A percentile compares a stretch with the other conserved stretches of the same genome.
Evolutionary conservation across 2,329 filamentous ascomycete species (phyloP).

Genomic region (Aspergillus aculeatinus): DNA sequence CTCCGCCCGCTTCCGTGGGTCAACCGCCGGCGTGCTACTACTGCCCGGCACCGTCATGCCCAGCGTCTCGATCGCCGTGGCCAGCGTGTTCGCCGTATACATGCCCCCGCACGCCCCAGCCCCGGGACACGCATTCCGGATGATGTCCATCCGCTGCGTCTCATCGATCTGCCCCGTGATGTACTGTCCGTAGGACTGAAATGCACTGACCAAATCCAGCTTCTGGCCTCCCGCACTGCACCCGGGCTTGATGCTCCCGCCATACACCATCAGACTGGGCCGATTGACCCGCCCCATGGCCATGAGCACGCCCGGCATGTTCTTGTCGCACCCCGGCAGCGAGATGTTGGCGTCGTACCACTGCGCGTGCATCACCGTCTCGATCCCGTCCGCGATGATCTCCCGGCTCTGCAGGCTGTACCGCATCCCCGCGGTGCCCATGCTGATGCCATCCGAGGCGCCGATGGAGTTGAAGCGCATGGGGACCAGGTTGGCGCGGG

Average conservation of each 20-base stretch:
- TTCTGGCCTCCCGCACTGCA: slow-evolving; percentile 68
- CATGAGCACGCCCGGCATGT: slow-evolving; percentile 87
- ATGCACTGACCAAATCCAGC: slow-evolving; percentile 89
- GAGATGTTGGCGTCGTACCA: slow-evolving; percentile 97
- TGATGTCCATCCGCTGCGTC: slow-evolving; percentile 89
- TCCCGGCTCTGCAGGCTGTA: slow-evolving; percentile 90
- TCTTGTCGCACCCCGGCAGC: slow-evolving; percentile 95
- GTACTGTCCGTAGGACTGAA: slow-evolving; percentile 95
- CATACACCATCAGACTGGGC: slow-evolving; percentile 92
- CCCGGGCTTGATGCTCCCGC: slow-evolving; percentile 84
- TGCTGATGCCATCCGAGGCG: slow-evolving; percentile 91
- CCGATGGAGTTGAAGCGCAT: slow-evolving; percentile 98
- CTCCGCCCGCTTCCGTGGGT: slow-evolving; percentile 65
- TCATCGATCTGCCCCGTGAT: slow-evolving; percentile 88
- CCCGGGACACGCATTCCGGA: slow-evolving; percentile 84
- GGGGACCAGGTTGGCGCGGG: slow-evolving; percentile 73
- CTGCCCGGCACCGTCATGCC: slow-evolving; percentile 73
- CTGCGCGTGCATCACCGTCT: slow-evolving; percentile 95
- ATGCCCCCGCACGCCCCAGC: slow-evolving; percentile 83
- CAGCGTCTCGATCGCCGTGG: slow-evolving; percentile 65
- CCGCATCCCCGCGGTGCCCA: slow-evolving; percentile 94
- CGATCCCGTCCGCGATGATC: slow-evolving; percentile 93
- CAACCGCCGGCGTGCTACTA: slow-evolving; percentile 71
- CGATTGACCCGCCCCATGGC: slow-evolving; percentile 90
- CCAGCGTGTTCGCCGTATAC: slow-evolving; percentile 77